These are phyloP conservation scores for Nicotiana benthamiana DNA, from an alignment of 257 asterid genomes.

Conservation along the genomic window DNA sequence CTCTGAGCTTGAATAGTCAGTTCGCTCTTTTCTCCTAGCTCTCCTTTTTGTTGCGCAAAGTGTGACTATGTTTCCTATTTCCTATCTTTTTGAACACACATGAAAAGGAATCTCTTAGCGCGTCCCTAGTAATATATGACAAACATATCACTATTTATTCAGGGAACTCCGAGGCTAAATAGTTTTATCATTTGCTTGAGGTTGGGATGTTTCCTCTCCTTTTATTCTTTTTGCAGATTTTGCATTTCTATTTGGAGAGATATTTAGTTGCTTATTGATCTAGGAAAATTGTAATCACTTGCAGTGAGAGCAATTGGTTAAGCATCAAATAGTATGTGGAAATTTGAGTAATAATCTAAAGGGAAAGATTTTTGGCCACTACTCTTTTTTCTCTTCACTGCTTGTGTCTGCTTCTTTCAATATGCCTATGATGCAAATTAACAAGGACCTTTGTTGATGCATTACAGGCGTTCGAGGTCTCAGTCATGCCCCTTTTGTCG, in stretches of 20 bases:
- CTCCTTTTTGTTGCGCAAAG: neutral
- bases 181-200: neutral
- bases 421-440: neutral
- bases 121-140: neutral
- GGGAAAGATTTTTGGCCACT: neutral
- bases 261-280: neutral
- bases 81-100: neutral
- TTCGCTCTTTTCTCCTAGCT: neutral
- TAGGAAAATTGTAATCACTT: neutral
- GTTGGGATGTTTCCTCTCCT: neutral
- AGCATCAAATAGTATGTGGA: neutral
- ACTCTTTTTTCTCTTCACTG: neutral
- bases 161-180: neutral
- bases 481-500: conserved; percentile 98
- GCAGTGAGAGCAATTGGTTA: neutral
- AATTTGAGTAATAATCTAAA: neutral
- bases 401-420: neutral
- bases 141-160: neutral
- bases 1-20: neutral
- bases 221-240: neutral
- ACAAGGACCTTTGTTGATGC: neutral
- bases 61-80: neutral
- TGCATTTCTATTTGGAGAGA: neutral
- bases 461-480: conserved; percentile 76
- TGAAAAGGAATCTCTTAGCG: neutral